A percentile compares a stretch with the other conserved stretches of the same genome.
phyloP scores from a whole-genome alignment of 805 yeast species.

The Cephaloascus albidus region DNA sequence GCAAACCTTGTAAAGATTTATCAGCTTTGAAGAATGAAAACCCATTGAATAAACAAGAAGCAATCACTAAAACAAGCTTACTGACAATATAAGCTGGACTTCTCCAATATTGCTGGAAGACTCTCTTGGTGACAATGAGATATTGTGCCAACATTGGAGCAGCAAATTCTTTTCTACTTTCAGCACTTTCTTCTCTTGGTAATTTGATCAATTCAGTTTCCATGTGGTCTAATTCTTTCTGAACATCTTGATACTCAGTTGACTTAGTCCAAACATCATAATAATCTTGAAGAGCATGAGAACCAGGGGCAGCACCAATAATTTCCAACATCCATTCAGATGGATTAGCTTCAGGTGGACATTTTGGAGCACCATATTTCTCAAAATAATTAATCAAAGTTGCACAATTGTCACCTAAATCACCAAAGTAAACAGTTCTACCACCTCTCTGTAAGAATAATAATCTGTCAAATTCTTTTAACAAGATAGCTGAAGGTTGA shows the following conservation, averaged over 20 bases:
- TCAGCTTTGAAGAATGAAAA: conserved; percentile 44
- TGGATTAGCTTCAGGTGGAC: conserved; percentile 15
- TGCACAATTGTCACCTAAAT: conserved; percentile 49
- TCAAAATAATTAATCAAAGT: conserved; percentile 27
- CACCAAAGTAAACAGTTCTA: conserved; percentile 68
- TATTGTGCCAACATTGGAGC: conserved; percentile 31
- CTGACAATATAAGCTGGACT: conserved; percentile 54
- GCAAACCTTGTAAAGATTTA: conserved; percentile 49
- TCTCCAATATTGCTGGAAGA: conserved; percentile 54
- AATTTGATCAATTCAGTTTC: no score
- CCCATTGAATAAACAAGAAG: conserved; percentile 59
- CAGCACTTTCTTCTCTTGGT: conserved; percentile 36
- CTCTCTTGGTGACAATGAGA: conserved; percentile 30
- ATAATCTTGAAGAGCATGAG: conserved; percentile 32
- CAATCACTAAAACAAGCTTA: conserved; percentile 39
- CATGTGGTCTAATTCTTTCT: no score
- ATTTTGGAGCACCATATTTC: conserved; percentile 22
- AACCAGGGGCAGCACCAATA: conserved; percentile 37
- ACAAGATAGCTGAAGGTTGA: conserved; percentile 75
- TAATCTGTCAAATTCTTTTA: conserved; percentile 72
- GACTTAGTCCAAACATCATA: conserved; percentile 35
- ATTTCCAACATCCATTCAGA: conserved; percentile 39
- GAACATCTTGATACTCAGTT: conserved; percentile 19
- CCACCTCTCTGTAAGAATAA: conserved; percentile 66
- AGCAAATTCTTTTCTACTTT: conserved; percentile 37